Base-by-base conservation (phyloP, 1,139 yeast genomes). In the Yamadazyma trypodendri region DNA sequence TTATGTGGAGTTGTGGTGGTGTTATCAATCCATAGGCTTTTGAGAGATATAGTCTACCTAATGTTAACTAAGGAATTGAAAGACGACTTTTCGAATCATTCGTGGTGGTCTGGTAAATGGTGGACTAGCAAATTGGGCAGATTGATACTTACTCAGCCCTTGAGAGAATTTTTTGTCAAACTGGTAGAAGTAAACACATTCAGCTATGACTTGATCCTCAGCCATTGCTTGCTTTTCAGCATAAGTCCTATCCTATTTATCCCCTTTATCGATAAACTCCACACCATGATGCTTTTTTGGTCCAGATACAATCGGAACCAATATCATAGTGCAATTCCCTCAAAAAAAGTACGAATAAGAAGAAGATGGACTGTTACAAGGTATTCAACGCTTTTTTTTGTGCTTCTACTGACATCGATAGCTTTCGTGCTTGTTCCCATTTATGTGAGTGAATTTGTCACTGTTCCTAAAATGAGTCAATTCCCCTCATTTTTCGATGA, bases 91-190 rank as follows among this genome's bases (percentile, higher is more conserved):
- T 56, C 84, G 2, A 84, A 84, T 51, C 54, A 72, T 20, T 81
- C 90, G 0, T 88, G 96, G 95, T 88, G 96, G 96, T 76, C 87
- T 0, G 96, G 95, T 0, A 72, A 68, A 35, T 87, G 96, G 96
- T 54, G 72, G 29, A 63, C 61, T 10, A 70, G 76, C n/a, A 78
- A 76, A 1, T 60, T 81, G 28, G 86, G 89, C 1, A 72, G 78
- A 75, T 57, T 71, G 28, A 61, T 73, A 1, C 38, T 85, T 2
- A 67, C 82, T 0, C 94, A 85, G 50, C 89, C 92, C 0, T 35
- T 76, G 4, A 63, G 95, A 42, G 96, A 88, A 54, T 72, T 71
- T 34, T 39, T 78, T 6, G 83, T 88, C 28, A 88, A 88, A 51
- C 61, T 74, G 2, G 71, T 79, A 49, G 96, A 88, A 54, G 65